Evolutionary conservation across 2,329 filamentous ascomycete species (phyloP).

Genomic region (Botryosphaeria dothidea): DNA sequence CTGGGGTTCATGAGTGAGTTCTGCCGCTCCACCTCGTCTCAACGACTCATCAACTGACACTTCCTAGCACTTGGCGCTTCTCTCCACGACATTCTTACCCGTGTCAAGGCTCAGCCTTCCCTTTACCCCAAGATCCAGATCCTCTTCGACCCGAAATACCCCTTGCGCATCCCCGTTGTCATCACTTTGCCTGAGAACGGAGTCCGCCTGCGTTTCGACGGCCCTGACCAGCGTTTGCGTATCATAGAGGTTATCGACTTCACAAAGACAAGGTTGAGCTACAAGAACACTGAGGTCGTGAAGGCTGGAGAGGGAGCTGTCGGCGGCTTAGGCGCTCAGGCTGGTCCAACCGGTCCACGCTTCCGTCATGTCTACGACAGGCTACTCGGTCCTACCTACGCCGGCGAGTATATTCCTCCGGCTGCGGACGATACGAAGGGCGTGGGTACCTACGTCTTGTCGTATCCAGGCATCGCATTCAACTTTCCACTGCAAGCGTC

Average conservation of each 20-base stretch:
- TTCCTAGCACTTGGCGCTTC: slow-evolving; percentile 79
- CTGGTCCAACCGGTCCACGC: slow-evolving; percentile 62
- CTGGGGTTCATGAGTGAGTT: slow-evolving; percentile 43
- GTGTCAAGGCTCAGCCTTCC: slow-evolving; percentile 83
- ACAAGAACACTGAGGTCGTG: slow-evolving; percentile 78
- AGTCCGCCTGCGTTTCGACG: slow-evolving; percentile 87
- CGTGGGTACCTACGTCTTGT: slow-evolving; percentile 81
- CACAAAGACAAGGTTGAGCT: slow-evolving; percentile 77
- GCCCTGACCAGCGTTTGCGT: slow-evolving; percentile 84
- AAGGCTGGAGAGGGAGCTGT: slow-evolving; percentile 52
- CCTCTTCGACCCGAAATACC: slow-evolving; percentile 72
- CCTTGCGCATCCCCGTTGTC: slow-evolving; percentile 73
- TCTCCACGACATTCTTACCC: slow-evolving; percentile 83
- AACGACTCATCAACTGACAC: background rate
- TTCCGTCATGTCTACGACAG: slow-evolving; percentile 91
- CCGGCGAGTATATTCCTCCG: slow-evolving; percentile 83
- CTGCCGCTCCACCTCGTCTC: background rate
- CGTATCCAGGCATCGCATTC: slow-evolving; percentile 92
- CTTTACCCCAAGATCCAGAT: slow-evolving; percentile 82
- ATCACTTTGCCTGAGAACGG: slow-evolving; percentile 82
- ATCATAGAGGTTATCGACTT: slow-evolving; percentile 92
- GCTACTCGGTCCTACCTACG: slow-evolving; percentile 90
- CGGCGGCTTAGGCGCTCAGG: slow-evolving; percentile 27
- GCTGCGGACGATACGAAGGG: slow-evolving; percentile 49
- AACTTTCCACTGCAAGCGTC: slow-evolving; percentile 78